phyloP scores from a whole-genome alignment of 768 basidiomycete species.

The Pilatotrama ljubarskyi region DNA sequence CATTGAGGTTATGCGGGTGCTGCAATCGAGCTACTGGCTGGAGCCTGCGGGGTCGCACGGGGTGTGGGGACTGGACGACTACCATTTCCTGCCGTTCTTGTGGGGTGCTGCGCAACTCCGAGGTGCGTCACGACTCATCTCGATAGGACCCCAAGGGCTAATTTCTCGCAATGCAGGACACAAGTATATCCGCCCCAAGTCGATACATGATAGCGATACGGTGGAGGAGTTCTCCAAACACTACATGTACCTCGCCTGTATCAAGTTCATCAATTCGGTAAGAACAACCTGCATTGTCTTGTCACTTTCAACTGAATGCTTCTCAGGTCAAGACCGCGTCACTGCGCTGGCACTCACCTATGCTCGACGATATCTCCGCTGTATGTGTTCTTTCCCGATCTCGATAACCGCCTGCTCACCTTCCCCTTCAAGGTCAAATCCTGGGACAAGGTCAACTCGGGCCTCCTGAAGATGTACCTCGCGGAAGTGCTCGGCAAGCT shows the following conservation, averaged over 20 bases:
- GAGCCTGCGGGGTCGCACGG: slow-evolving; percentile 99
- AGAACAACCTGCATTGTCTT: too few relatives aligned
- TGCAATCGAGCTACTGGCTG: slow-evolving; percentile 95
- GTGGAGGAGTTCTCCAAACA: slow-evolving; percentile 89
- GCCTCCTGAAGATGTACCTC: slow-evolving; percentile 98
- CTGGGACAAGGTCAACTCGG: slow-evolving; percentile 95
- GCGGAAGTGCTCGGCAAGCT: slow-evolving; percentile 95
- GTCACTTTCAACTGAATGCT: background rate
- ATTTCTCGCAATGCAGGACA: slow-evolving; percentile 53
- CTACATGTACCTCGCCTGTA: slow-evolving; percentile 98
- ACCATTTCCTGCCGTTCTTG: slow-evolving; percentile 92
- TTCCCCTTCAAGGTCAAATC: slow-evolving; percentile 60
- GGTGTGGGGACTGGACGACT: slow-evolving; percentile 97
- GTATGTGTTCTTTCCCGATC: background rate
- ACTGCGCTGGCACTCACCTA: slow-evolving; percentile 96
- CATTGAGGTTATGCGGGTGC: slow-evolving; percentile 74
- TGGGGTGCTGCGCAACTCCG: slow-evolving; percentile 82
- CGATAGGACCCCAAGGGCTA: background rate
- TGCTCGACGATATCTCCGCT: slow-evolving; percentile 88
- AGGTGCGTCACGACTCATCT: slow-evolving; percentile 36
- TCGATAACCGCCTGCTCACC: too few relatives aligned
- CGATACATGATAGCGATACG: slow-evolving; percentile 89
- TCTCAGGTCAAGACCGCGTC: slow-evolving; percentile 91
- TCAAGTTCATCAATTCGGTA: slow-evolving; percentile 93
- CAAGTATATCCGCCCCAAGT: slow-evolving; percentile 87